Evolutionary conservation across 768 basidiomycete species (phyloP).

Genomic region (Naganishia randhawae): DNA sequence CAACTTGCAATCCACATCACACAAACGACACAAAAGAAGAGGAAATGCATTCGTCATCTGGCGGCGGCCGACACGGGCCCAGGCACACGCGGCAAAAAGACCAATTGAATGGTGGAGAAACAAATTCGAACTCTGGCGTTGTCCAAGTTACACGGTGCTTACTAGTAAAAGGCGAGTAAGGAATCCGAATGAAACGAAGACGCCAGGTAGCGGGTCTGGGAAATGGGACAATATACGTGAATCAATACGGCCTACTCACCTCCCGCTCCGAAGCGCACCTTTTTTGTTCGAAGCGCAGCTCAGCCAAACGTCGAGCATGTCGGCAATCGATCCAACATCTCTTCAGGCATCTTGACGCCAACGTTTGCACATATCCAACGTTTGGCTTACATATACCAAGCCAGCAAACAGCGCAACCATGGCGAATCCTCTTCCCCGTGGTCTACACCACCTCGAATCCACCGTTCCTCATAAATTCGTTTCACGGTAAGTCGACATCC

Average conservation of each 20-base stretch:
- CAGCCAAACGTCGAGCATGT: background rate
- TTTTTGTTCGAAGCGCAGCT: conserved; percentile 18
- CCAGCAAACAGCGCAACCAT: background rate
- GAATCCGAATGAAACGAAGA: conserved; percentile 26
- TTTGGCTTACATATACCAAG: background rate
- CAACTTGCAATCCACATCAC: no score
- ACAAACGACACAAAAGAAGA: background rate
- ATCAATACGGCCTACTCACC: background rate
- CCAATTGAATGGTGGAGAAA: conserved; percentile 23
- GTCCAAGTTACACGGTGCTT: conserved; percentile 25
- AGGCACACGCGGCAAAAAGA: conserved; percentile 7
- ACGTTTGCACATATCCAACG: background rate
- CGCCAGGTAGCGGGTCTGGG: background rate
- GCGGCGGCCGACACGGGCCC: background rate
- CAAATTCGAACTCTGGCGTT: conserved; percentile 24
- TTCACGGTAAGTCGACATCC: conserved; percentile 17
- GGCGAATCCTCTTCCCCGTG: conserved; percentile 19
- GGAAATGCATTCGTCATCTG: conserved; percentile 1
- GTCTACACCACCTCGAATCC: conserved; percentile 32
- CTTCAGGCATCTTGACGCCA: background rate
- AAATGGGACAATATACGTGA: background rate
- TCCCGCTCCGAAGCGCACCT: conserved; percentile 1
- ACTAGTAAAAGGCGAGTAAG: conserved; percentile 26
- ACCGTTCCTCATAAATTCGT: conserved; percentile 30
- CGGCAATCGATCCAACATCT: background rate